Evolutionary conservation across 2,329 filamentous ascomycete genomes (phyloP).

Genomic region (Hymenoscyphus linearis): DNA sequence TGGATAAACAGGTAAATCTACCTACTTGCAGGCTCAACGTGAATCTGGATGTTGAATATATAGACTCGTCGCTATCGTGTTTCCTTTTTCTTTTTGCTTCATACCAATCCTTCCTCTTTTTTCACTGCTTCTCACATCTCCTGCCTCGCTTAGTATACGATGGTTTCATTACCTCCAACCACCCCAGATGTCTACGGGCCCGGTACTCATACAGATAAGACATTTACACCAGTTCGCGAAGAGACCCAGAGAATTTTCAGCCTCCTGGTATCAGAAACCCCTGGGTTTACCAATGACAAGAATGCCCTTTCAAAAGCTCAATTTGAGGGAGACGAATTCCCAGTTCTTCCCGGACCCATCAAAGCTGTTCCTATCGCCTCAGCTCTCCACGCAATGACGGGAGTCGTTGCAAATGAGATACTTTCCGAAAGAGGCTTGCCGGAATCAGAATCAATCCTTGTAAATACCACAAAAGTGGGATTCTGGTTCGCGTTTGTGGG

Average conservation of each 20-base stretch:
- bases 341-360: slow-evolving; percentile 39
- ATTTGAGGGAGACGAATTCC: slow-evolving; percentile 37
- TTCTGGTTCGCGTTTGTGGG: slow-evolving; percentile 7
- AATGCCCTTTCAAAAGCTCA: slow-evolving; percentile 32
- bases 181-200: slow-evolving; percentile 34
- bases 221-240: slow-evolving; percentile 35
- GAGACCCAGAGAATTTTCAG: slow-evolving; percentile 37
- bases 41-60: no score
- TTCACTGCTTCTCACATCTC: neutral
- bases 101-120: no score
- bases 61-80: no score
- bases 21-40: no score
- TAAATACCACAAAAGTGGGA: slow-evolving; percentile 14
- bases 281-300: slow-evolving; percentile 36
- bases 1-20: no score
- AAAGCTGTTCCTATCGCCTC: slow-evolving; percentile 39
- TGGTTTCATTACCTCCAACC: neutral
- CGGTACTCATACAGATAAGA: slow-evolving; percentile 36
- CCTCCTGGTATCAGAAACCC: slow-evolving; percentile 34
- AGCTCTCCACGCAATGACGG: slow-evolving; percentile 40
- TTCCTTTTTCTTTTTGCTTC: no score
- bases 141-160: neutral
- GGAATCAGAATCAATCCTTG: slow-evolving; percentile 1
- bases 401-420: slow-evolving; percentile 38
- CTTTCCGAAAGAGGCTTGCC: slow-evolving; percentile 26